Percentiles rank a stretch among this genome's conserved stretches.
Evolutionary conservation across 352 stramenopile species (phyloP).

Genomic region (Globisporangium perplexum): DNA sequence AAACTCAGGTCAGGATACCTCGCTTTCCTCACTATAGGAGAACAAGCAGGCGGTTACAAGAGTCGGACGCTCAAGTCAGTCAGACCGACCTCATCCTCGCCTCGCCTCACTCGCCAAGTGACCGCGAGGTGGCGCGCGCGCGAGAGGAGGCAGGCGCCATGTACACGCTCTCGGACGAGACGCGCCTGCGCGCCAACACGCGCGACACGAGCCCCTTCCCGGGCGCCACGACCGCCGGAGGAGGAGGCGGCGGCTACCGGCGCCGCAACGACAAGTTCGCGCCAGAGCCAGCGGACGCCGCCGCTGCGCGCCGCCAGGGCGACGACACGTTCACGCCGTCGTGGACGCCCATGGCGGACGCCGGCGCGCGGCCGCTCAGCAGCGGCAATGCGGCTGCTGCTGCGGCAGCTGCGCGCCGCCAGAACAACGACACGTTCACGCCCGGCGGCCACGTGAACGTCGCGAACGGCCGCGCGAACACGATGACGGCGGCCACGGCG

Average conservation of each 20-base stretch:
- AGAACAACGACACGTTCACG: constrained; percentile 15
- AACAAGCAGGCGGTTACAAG: no score
- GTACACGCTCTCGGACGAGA: constrained; percentile 14
- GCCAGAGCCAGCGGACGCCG: no score
- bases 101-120: no score
- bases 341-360: no score
- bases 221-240: neutral
- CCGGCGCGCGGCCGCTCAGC: neutral
- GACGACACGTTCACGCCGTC: no score
- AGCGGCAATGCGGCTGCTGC: no score
- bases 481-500: neutral
- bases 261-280: neutral
- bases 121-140: no score
- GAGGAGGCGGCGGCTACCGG: neutral
- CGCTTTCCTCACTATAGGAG: no score
- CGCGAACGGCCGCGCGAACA: neutral
- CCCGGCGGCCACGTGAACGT: neutral
- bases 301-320: no score
- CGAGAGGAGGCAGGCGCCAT: constrained; percentile 1
- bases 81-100: no score
- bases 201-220: constrained; percentile 13
- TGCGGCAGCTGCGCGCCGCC: neutral
- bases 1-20: no score
- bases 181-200: constrained; percentile 6
- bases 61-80: no score